phyloP scores from a whole-genome alignment of 805 yeast genomes.

The Candida succiphila region DNA sequence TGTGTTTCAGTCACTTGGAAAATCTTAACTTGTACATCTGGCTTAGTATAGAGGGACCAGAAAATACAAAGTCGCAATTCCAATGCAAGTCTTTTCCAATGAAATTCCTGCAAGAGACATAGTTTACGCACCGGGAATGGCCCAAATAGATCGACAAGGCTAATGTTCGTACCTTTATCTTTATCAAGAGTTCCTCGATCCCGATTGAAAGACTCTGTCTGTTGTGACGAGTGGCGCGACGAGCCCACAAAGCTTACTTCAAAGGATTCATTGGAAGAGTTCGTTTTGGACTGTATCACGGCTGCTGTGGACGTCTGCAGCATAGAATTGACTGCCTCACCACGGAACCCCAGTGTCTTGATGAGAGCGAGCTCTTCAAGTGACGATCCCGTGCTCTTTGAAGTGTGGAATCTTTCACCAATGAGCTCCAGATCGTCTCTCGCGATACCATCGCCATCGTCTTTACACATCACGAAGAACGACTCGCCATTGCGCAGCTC shows the following conservation, averaged over 20 bases:
- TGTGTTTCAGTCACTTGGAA: too few species aligned
- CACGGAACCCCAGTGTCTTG: conserved; percentile 57
- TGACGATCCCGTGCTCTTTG: conserved; percentile 29
- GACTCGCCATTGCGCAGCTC: conserved; percentile 3
- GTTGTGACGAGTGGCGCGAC: too few species aligned
- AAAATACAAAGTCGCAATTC: too few species aligned
- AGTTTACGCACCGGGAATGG: conserved; percentile 34
- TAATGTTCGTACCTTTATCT: conserved; percentile 36
- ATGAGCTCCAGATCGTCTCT: conserved; percentile 34
- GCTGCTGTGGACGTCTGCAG: conserved; percentile 33
- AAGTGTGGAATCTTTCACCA: conserved; percentile 43
- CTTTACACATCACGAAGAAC: conserved; percentile 33
- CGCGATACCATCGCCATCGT: conserved; percentile 65
- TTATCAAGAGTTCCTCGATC: too few species aligned
- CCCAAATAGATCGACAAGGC: conserved; percentile 29
- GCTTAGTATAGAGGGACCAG: too few species aligned
- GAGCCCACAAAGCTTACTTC: conserved; percentile 1
- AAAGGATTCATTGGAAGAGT: conserved; percentile 20
- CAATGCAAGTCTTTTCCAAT: too few species aligned
- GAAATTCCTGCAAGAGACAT: too few species aligned
- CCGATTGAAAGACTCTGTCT: too few species aligned
- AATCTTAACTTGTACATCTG: too few species aligned
- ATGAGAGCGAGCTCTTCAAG: conserved; percentile 24
- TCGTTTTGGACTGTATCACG: conserved; percentile 35
- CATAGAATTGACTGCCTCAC: conserved; percentile 56